Evolutionary conservation across 2,329 filamentous ascomycete genomes (phyloP), one percentile per base, ranked within the genome.

Genomic region (Phyllosticta capitalensis): DNA sequence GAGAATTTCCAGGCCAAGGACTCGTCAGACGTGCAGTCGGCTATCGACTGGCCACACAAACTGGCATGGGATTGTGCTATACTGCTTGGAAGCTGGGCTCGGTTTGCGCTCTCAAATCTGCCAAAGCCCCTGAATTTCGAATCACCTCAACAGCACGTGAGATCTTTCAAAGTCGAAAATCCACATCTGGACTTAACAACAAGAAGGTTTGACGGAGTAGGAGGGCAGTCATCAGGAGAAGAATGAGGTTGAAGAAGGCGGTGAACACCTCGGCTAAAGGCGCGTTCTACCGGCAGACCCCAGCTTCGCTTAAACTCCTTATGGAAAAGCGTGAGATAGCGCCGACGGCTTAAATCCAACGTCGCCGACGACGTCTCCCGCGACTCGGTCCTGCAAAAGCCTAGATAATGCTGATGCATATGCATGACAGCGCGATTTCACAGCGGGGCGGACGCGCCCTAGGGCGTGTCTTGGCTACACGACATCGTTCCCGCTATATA

Each of bases 301-400:
- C 14, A 45, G 38, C 38, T n/a, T 14, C 38, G n/a, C 38, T n/a
- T n/a, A n/a, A 45, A 19, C 38, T n/a, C 4, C 14, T 45, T 45
- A 14, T n/a, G 56, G 52, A 26, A 28, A 28, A 53, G 56, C 5
- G 50, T 26, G 56, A 30, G 56, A 58, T 58, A 58, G 20, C 38
- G 22, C 38, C 51, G 28, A 58, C 56, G 56, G 56, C 56, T 50
- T 52, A 54, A 30, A 14, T 54, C 22, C 51, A 58, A 54, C 56
- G 52, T 54, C 56, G 56, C 56, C 56, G 56, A 58, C 30, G 12
- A 28, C 45, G n/a, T 49, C 20, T 22, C 50, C 26, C 21, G 21
- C 19, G 19, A 20, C n/a, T 5, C 19, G 7, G 30, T 20, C 51
- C 12, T 24, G 10, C 50, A 49, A 14, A 12, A 12, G n/a, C 30